Evolutionary conservation across 2,329 filamentous ascomycete genomes (phyloP).

Genomic region (Colletotrichum godetiae): DNA sequence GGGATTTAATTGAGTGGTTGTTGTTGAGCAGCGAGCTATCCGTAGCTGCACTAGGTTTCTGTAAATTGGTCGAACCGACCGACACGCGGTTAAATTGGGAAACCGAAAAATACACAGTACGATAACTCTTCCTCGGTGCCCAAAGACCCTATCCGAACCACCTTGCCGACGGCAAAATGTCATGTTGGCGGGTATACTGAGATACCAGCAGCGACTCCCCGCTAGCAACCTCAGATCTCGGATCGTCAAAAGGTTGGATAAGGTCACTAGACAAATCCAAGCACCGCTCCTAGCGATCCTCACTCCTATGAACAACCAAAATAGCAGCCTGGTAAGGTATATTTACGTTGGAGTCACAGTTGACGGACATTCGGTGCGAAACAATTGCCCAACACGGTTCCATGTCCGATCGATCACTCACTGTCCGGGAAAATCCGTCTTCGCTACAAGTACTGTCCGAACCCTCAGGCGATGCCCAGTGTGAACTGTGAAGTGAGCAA

Average conservation of each 20-base stretch:
- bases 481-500: neutral
- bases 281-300: neutral
- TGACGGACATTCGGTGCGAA: neutral
- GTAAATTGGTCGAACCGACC: constrained; percentile 1
- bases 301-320: neutral
- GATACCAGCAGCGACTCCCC: neutral
- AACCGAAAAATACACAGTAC: neutral
- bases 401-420: neutral
- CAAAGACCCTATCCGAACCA: neutral
- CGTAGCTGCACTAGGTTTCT: too few species aligned
- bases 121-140: neutral
- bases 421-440: constrained; percentile 14
- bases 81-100: constrained; percentile 3
- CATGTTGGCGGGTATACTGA: neutral
- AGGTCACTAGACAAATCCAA: neutral
- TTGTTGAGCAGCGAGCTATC: neutral
- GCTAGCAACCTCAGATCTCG: neutral
- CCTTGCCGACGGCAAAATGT: neutral
- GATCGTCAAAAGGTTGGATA: neutral
- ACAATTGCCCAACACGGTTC: constrained; percentile 25
- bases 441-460: neutral
- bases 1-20: neutral
- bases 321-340: neutral
- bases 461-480: neutral
- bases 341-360: neutral